Evolutionary conservation across 441 rosid genomes (phyloP), one percentile per base, ranked within the genome.

Genomic region (Jatropha multifida): DNA sequence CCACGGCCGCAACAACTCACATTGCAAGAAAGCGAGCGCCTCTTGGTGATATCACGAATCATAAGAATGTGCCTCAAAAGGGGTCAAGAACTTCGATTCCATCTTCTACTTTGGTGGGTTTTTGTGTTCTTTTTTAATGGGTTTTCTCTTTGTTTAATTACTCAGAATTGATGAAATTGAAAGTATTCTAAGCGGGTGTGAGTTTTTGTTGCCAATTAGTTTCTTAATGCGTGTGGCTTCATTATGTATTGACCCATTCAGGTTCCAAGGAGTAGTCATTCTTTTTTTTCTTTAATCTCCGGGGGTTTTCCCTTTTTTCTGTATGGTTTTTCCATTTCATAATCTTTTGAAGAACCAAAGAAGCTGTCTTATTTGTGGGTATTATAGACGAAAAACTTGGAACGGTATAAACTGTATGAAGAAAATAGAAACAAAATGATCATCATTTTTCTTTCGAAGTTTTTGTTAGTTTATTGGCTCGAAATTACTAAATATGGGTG

Each of bases 21-120:
- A 71, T 81, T 84, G 81, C 92, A 52, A 93, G 89, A 85, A 93
- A 90, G 78, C 86, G 98, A 70, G 90, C 92, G n/a, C 97, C 99
- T 40, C 92, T 95, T 41, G 75, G 87, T 52, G 90, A 95, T 72
- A 83, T 93, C 69, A 87, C 95, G 2, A 95, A 93, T 81, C 88
- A 81, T n/a, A 92, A 81, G 82, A 89, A 79, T 18, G 79, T 52
- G 51, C 38, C 74, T 58, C 85, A 62, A 17, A 72, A 74, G 59
- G 82, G 56, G 11, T 80, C 89, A 4, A 85, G 83, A 76, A 52
- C 80, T 80, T 81, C 83, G 4, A 74, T 76, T 72, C 70, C 89
- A 7, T 79, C 87, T 46, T 83, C 89, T 70, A 72, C 83, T 76
- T 55, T 82, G 88, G 93, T 94, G 69, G 75, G 87, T 83, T 68